phyloP scores from a whole-genome alignment of 257 asterid genomes.

The Rauvolfia tetraphylla region DNA sequence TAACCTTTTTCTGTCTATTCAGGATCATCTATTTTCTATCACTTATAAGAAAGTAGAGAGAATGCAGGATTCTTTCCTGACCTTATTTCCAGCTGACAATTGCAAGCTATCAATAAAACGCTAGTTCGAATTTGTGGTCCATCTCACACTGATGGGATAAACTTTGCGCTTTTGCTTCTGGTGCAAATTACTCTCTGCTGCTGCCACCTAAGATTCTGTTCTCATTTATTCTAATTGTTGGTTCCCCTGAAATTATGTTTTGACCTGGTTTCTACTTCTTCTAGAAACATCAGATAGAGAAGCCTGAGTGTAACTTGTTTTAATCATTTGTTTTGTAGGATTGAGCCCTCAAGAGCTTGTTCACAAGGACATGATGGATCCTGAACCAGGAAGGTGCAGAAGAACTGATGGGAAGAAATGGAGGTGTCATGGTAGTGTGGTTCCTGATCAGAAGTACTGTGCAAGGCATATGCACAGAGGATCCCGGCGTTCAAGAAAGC shows the following conservation, averaged over 20 bases:
- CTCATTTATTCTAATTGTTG: neutral
- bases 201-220: neutral
- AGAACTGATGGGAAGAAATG: constrained; percentile 80
- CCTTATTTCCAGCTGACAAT: neutral
- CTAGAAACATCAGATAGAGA: neutral
- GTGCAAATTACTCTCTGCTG: neutral
- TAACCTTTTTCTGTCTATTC: neutral
- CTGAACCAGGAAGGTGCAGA: constrained; percentile 69
- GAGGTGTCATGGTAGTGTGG: constrained; percentile 57
- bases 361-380: constrained; percentile 39
- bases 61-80: neutral
- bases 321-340: constrained; percentile 19
- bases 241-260: neutral
- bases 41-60: neutral
- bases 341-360: constrained; percentile 19
- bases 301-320: neutral
- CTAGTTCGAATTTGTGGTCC: neutral
- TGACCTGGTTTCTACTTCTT: neutral
- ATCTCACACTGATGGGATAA: neutral
- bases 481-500: constrained; percentile 74
- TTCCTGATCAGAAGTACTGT: constrained; percentile 57
- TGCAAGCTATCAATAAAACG: neutral
- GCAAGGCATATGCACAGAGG: constrained; percentile 73
- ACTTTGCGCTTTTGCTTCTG: neutral
- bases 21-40: neutral